Evolutionary conservation across 306 rosid genomes (phyloP), one percentile per base, ranked within the genome.

Genomic region (Sicyos edulis): DNA sequence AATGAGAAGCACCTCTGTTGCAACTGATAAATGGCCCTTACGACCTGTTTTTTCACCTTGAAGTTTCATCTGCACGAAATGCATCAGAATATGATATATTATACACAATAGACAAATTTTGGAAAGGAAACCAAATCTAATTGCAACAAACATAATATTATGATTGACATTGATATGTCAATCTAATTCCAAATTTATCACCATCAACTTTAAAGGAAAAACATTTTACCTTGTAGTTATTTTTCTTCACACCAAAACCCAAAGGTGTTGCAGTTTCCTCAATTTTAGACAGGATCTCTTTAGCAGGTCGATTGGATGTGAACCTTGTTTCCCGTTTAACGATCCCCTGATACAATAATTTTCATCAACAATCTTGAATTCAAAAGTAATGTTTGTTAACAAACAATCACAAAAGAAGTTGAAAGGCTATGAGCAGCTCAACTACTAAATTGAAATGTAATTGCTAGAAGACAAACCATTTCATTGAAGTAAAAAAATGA

Each of bases 201-300:
- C 45, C n/a, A 45, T 44, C 47, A 45, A 54, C 53, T 34, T 15
- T 17, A 76, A 45, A 14, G 55, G 71, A 65, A 60, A 52, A 44
- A 76, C 42, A 7, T 22, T 14, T 76, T 56, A 93, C 98, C 97
- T 93, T 93, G 80, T 66, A 84, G 80, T 93, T 93, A 83, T 82
- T 90, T 80, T 88, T 93, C 92, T 87, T 93, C 59, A 93, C 95
- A 74, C 80, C 97, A 82, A 90, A 93, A 80, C 98, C 98, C 80
- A 93, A 70, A 54, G 97, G 98, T 40, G 54, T 78, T 51, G 97
- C 96, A 74, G 96, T 82, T 88, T 84, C 67, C 83, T 90, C 97
- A 56, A 93, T 93, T 78, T 86, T 87, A 20, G 98, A 77, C 76
- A 90, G 85, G 11, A 93, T 93, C 89, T 93, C 98, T 76, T 82